These are phyloP conservation scores for Metschnikowia noctiluminum DNA, from an alignment of 805 yeast species.

Conservation along the genomic window DNA sequence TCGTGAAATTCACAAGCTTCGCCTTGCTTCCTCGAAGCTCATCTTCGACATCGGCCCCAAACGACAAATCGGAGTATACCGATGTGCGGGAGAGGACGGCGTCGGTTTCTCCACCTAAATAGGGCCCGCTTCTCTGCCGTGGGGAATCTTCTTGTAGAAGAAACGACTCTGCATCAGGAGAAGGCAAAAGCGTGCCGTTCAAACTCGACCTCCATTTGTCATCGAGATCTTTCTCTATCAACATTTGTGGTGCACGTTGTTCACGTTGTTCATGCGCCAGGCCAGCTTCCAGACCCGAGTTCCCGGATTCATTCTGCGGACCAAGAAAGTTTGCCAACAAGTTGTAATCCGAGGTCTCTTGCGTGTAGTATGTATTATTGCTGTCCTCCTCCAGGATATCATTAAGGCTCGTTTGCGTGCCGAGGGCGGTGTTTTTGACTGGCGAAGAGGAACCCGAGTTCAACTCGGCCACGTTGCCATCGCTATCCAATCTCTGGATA, in stretches of 20 bases:
- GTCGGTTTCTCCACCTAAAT: background rate
- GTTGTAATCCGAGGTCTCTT: slow-evolving; percentile 16
- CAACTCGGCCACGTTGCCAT: slow-evolving; percentile 36
- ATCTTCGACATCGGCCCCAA: slow-evolving; percentile 4
- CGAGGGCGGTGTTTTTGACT: slow-evolving; percentile 13
- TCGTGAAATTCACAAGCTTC: slow-evolving; percentile 46
- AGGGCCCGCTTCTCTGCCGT: background rate
- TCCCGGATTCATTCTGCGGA: slow-evolving; percentile 5
- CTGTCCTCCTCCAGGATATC: slow-evolving; percentile 16
- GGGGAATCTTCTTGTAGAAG: slow-evolving; percentile 1
- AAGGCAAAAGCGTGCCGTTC: slow-evolving; percentile 7
- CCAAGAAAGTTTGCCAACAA: slow-evolving; percentile 16
- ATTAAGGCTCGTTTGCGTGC: slow-evolving; percentile 9
- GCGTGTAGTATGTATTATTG: slow-evolving; percentile 11
- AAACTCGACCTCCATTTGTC: slow-evolving; percentile 23
- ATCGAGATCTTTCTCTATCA: slow-evolving; percentile 9
- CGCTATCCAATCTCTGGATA: slow-evolving; percentile 43
- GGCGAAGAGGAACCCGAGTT: slow-evolving; percentile 1
- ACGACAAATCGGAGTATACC: slow-evolving; percentile 11
- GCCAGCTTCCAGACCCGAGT: slow-evolving; percentile 2
- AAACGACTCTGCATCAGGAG: slow-evolving; percentile 14
- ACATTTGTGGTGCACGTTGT: background rate
- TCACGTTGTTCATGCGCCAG: too few relatives aligned
- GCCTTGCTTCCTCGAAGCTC: slow-evolving; percentile 24
- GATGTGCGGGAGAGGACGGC: slow-evolving; percentile 9